Base-by-base conservation (phyloP, 345 rosid species). In the Hypericum androsaemum region DNA sequence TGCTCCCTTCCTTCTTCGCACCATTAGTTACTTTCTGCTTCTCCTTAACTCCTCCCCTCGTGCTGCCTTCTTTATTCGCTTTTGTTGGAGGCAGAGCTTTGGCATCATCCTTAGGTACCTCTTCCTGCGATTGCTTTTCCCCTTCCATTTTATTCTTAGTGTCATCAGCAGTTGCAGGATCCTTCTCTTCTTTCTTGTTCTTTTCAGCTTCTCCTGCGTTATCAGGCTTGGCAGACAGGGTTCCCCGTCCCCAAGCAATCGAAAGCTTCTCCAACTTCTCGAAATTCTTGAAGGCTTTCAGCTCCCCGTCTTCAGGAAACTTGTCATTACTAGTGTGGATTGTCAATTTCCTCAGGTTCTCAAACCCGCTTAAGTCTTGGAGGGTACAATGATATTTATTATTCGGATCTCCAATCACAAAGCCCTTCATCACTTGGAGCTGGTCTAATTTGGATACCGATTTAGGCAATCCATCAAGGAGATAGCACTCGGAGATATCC, bases 201-300 rank as follows among this genome's bases (percentile, higher is more conserved):
- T 22, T 22, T 1, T 22, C 4, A 22, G 32, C 32, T 22, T 4
- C 32, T 22, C 4, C 4, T n/a, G n/a, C n/a, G n/a, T n/a, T n/a
- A 22, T 22, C 32, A 22, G 32, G 4, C 32, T 22, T 22, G 32
- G 32, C 32, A 22, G 32, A 22, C 4, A 22, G 32, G 32, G 32
- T 22, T 22, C 11, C 2, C 35, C 69, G 73, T 61, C 75, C 77
- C 84, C 79, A 73, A 1, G 52, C 60, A n/a, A 79, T 57, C 54
- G 59, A 66, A 52, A 73, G 52, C 50, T 66, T 71, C 44, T 39
- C 42, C 28, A 76, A 70, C 0, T 0, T 8, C 2, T 5, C 0
- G 3, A 71, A 61, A 0, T 3, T 7, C 7, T 6, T 0, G 6
- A 76, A 39, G n/a, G 5, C 63, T 10, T 0, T 0, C 11, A 13